Evolutionary conservation across 78 protist species (phyloP).

Genomic region (Polysphondylium violaceum): DNA sequence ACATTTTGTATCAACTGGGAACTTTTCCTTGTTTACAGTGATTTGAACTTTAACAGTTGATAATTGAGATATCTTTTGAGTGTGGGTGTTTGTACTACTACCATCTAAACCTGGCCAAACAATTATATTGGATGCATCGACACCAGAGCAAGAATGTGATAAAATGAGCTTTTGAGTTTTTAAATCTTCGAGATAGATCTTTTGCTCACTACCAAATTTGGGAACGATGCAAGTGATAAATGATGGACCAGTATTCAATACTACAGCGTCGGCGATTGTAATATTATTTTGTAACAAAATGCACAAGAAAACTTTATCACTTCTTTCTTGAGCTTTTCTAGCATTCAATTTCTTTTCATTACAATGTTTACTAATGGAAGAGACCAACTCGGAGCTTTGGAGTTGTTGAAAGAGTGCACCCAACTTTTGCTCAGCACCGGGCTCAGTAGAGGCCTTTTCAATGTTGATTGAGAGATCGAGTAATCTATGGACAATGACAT

Average conservation of each 20-base stretch:
- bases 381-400: slow-evolving; percentile 34
- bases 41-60: slow-evolving; percentile 25
- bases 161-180: slow-evolving; percentile 3
- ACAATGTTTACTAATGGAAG: slow-evolving; percentile 56
- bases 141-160: neutral
- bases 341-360: slow-evolving; percentile 83
- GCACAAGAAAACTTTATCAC: slow-evolving; percentile 73
- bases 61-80: slow-evolving; percentile 23
- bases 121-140: neutral
- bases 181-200: slow-evolving; percentile 50
- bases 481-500: slow-evolving; percentile 94
- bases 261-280: slow-evolving; percentile 29
- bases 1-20: slow-evolving; percentile 74
- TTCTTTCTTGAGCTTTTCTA: slow-evolving; percentile 84
- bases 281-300: slow-evolving; percentile 31
- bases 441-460: neutral
- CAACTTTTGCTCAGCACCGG: neutral
- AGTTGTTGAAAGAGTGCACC: neutral
- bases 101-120: slow-evolving; percentile 26
- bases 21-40: slow-evolving; percentile 50
- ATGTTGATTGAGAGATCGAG: slow-evolving; percentile 73
- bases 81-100: neutral
- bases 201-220: slow-evolving; percentile 60
- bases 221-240: slow-evolving; percentile 39
- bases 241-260: slow-evolving; percentile 4